Evolutionary conservation across 179 eudicot genomes (phyloP).

Genomic region (Drosera spatulata): DNA sequence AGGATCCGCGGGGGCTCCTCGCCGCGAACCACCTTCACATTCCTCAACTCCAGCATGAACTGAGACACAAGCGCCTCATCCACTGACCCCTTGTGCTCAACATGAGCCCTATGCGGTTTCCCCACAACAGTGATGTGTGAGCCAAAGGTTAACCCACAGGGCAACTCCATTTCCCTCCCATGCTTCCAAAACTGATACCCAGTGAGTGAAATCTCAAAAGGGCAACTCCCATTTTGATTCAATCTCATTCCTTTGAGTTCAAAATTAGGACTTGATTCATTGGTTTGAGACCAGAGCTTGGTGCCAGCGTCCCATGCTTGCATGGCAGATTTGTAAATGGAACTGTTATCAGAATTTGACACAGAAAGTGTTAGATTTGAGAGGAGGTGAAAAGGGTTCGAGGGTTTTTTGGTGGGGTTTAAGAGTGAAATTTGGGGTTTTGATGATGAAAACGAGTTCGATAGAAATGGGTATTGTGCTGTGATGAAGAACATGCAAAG

Average conservation of each 20-base stretch:
- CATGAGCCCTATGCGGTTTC: constrained; percentile 55
- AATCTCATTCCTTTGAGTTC: constrained; percentile 4
- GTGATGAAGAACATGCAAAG: constrained; percentile 47
- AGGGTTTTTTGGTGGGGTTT: constrained; percentile 9
- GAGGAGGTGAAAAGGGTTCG: constrained; percentile 4
- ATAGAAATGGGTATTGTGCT: constrained; percentile 50
- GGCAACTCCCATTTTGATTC: constrained; percentile 26
- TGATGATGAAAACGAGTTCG: constrained; percentile 25
- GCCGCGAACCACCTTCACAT: constrained; percentile 78
- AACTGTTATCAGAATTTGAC: constrained; percentile 7
- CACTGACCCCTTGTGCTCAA: constrained; percentile 54
- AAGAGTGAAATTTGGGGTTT: constrained; percentile 4
- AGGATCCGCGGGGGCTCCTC: constrained; percentile 87
- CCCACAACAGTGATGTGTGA: constrained; percentile 79
- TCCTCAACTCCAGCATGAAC: constrained; percentile 86
- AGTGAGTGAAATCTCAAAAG: constrained; percentile 29
- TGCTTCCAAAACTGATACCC: constrained; percentile 30
- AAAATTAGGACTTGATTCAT: not conserved
- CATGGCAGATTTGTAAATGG: constrained; percentile 21
- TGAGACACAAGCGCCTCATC: constrained; percentile 57
- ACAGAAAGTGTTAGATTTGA: constrained; percentile 15
- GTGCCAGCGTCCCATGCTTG: constrained; percentile 26
- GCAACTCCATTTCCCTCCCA: constrained; percentile 42
- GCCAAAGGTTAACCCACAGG: constrained; percentile 85
- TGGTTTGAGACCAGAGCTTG: constrained; percentile 17